Evolutionary conservation across 805 yeast species (phyloP).

Genomic region (Pichia scutulata): DNA sequence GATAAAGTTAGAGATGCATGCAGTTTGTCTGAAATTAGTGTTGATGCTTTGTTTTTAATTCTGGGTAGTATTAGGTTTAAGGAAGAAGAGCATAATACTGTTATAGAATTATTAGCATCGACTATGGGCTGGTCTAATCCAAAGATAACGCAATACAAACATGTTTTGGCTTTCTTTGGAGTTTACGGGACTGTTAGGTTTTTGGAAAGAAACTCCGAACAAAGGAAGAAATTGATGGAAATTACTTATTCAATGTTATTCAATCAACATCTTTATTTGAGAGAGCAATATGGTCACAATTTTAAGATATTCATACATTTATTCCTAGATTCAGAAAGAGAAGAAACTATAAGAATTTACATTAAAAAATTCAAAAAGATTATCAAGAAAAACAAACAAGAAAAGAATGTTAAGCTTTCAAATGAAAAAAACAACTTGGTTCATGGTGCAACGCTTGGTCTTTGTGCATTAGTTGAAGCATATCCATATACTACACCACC

Average conservation of each 20-base stretch:
- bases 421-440: slow-evolving; percentile 39
- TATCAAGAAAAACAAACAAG: slow-evolving; percentile 29
- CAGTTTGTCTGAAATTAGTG: slow-evolving; percentile 54
- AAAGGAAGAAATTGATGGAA: slow-evolving; percentile 42
- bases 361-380: slow-evolving; percentile 37
- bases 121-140: slow-evolving; percentile 31
- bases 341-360: slow-evolving; percentile 33
- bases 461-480: slow-evolving; percentile 83
- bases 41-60: slow-evolving; percentile 38
- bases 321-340: slow-evolving; percentile 41
- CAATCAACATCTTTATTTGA: slow-evolving; percentile 62
- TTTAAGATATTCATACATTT: slow-evolving; percentile 76
- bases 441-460: slow-evolving; percentile 84
- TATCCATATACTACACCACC: slow-evolving; percentile 90
- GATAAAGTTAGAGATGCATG: slow-evolving; percentile 73
- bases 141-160: slow-evolving; percentile 54
- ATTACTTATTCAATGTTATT: slow-evolving; percentile 47
- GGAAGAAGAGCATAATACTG: slow-evolving; percentile 31
- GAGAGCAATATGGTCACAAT: slow-evolving; percentile 65
- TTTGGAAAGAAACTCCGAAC: slow-evolving; percentile 40
- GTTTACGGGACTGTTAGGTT: slow-evolving; percentile 64
- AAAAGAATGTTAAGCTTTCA: slow-evolving; percentile 29
- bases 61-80: slow-evolving; percentile 44
- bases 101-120: slow-evolving; percentile 37
- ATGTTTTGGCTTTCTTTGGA: slow-evolving; percentile 64